Evolutionary conservation across 106 monocot species (phyloP), one percentile per base, ranked within the genome.

Genomic region (Apostasia shenzhenica): DNA sequence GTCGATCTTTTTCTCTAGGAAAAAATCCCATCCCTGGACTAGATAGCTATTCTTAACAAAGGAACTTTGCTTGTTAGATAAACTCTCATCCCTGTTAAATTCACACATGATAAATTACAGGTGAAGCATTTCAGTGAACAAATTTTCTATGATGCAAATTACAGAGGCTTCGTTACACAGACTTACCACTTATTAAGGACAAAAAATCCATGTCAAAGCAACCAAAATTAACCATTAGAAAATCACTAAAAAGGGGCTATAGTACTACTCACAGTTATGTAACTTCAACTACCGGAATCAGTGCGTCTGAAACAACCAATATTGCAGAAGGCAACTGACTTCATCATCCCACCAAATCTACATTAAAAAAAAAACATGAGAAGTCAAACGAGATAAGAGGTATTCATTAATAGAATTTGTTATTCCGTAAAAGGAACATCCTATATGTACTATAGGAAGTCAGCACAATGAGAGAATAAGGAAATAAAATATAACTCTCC

Each of bases 271-370:
- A 43, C 1, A 45, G 44, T 10, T 44, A 1, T 61, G 10, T 14
- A 63, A 3, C 3, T 45, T 45, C 39, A 42, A 5, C 38, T 63
- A 45, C 8, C 45, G 12, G 66, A 66, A 37, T 48, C 37, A 37
- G 66, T 66, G 26, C 66, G 26, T 11, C 51, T 66, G 38, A 66
- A 66, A 51, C 66, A 66, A 37, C 51, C 51, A 40, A 63, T 63
- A 39, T 66, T 66, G 66, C 66, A 66, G 38, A 66, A 66, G 2
- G 37, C 66, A 2, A 43, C 66, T 51, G 66, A 66, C 40, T 40
- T 66, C 50, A 66, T 66, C 66, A 66, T 66, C 50, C 26, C 66
- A 45, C 66, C 66, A 51, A 66, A 66, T 38, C 66, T 66, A 6
- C 63, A 64, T 0, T 13, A 57, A 57, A 13, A 13, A 13, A 11